These are phyloP conservation scores for Ceratobasidium sp. DNA, from an alignment of 1,284 basidiomycete species.

Conservation along the genomic window DNA sequence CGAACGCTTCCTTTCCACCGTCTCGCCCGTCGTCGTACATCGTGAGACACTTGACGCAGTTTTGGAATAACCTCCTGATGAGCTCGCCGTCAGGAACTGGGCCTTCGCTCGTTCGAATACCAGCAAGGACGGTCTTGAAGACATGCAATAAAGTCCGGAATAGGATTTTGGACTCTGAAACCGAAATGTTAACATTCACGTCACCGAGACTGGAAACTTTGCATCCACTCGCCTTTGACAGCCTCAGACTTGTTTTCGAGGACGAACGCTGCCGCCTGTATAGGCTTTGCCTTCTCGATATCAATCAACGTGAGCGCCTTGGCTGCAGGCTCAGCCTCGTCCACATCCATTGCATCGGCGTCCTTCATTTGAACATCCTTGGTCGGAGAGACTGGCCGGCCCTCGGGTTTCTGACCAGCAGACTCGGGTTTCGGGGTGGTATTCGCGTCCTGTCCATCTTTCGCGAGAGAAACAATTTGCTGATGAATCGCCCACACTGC, in stretches of 20 bases:
- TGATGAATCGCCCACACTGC: conserved; percentile 69
- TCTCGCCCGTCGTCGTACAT: conserved; percentile 88
- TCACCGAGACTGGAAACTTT: conserved; percentile 29
- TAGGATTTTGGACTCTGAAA: conserved; percentile 79
- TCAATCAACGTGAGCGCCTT: conserved; percentile 45
- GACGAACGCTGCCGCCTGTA: conserved; percentile 74
- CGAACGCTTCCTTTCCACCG: conserved; percentile 80
- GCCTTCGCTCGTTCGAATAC: conserved; percentile 80
- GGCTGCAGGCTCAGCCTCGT: not conserved
- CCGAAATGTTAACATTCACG: conserved; percentile 31
- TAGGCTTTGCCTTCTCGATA: conserved; percentile 81
- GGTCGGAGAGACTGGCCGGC: conserved; percentile 1
- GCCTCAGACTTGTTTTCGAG: conserved; percentile 79
- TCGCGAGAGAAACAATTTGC: conserved; percentile 63
- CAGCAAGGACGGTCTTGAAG: conserved; percentile 81
- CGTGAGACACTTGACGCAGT: conserved; percentile 83
- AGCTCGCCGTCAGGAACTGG: conserved; percentile 85
- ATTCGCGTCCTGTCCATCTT: conserved; percentile 51
- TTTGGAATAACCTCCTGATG: conserved; percentile 86
- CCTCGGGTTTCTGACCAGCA: conserved; percentile 12
- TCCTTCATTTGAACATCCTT: conserved; percentile 34
- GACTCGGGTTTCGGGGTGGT: conserved; percentile 37
- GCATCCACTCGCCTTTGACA: conserved; percentile 64
- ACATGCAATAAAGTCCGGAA: conserved; percentile 91
- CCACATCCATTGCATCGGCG: conserved; percentile 33